phyloP scores from a whole-genome alignment of 129 eudicot species.

The Lactuca saligna region DNA sequence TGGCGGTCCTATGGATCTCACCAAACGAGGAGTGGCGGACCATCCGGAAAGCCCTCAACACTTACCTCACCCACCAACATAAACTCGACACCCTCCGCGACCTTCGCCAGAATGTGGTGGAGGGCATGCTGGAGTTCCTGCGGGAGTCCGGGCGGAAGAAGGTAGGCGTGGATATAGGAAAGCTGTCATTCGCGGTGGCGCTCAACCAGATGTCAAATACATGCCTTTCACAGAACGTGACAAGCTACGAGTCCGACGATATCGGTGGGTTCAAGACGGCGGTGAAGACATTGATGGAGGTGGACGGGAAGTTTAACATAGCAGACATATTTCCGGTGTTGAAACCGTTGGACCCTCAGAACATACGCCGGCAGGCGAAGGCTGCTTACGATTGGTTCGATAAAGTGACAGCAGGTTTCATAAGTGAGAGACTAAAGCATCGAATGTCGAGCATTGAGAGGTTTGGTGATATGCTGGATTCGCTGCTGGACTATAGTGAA shows the following conservation, averaged over 20 bases:
- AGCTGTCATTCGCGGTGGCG: constrained; percentile 43
- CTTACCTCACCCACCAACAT: constrained; percentile 35
- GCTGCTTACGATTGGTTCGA: constrained; percentile 40
- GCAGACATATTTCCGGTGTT: constrained; percentile 51
- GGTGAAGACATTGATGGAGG: constrained; percentile 41
- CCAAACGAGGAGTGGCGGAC: constrained; percentile 44
- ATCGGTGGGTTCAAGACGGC: constrained; percentile 37
- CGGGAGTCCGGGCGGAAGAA: constrained; percentile 13
- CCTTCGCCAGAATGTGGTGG: constrained; percentile 37
- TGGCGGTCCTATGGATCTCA: constrained; percentile 47
- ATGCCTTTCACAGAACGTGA: constrained; percentile 39
- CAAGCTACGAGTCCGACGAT: constrained; percentile 31
- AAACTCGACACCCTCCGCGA: constrained; percentile 40
- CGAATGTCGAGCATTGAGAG: constrained; percentile 22
- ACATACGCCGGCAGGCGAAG: constrained; percentile 40
- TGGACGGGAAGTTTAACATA: constrained; percentile 49
- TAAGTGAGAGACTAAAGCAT: constrained; percentile 25
- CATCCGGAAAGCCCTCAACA: constrained; percentile 42
- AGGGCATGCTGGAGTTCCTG: constrained; percentile 36
- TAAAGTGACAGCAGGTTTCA: constrained; percentile 21
- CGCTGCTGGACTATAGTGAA: constrained; percentile 39
- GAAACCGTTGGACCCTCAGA: constrained; percentile 54
- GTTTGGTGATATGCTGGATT: constrained; percentile 48
- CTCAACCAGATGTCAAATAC: constrained; percentile 57
- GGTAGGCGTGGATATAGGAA: constrained; percentile 39